These are phyloP conservation scores for Penicillium capsulatum DNA, from an alignment of 2,329 filamentous ascomycete species.

Conservation along the genomic window DNA sequence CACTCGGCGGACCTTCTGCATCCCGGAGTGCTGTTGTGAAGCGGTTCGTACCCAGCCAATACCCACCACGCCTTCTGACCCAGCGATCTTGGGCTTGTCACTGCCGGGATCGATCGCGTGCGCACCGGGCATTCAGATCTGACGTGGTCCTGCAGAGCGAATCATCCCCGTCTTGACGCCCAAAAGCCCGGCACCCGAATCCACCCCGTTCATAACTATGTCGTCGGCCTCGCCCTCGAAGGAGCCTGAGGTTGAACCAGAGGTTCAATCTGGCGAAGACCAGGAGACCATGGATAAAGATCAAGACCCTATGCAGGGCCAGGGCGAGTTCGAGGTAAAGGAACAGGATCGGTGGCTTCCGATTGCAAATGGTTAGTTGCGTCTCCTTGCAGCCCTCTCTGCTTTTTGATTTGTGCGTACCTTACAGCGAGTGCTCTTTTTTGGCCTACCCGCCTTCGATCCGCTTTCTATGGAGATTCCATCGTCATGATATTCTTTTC, in stretches of 20 bases:
- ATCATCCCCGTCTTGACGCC: slow-evolving; percentile 32
- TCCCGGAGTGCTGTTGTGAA: slow-evolving; percentile 33
- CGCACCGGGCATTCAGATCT: slow-evolving; percentile 28
- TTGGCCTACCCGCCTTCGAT: slow-evolving; percentile 21
- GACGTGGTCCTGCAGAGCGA: slow-evolving; percentile 46
- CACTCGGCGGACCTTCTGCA: slow-evolving; percentile 25
- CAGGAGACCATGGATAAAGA: slow-evolving; percentile 82
- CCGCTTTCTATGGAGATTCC: neutral
- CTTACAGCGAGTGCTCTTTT: slow-evolving; percentile 36
- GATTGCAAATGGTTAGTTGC: slow-evolving; percentile 97
- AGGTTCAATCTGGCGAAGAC: slow-evolving; percentile 85
- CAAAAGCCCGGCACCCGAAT: slow-evolving; percentile 36
- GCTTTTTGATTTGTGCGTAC: slow-evolving; percentile 52
- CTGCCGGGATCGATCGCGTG: slow-evolving; percentile 25
- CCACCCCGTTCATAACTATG: slow-evolving; percentile 67
- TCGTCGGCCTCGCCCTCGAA: slow-evolving; percentile 94
- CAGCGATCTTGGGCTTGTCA: slow-evolving; percentile 25
- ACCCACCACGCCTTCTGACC: slow-evolving; percentile 22
- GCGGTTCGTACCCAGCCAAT: slow-evolving; percentile 39
- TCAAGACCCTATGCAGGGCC: slow-evolving; percentile 63
- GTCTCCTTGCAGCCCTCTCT: slow-evolving; percentile 35
- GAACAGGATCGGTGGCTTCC: slow-evolving; percentile 99
- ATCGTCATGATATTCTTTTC: neutral
- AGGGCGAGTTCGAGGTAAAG: slow-evolving; percentile 97
- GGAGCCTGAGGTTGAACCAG: slow-evolving; percentile 82